Evolutionary conservation across 2,329 filamentous ascomycete species (phyloP).

Genomic region (Colletotrichum gigasporum): DNA sequence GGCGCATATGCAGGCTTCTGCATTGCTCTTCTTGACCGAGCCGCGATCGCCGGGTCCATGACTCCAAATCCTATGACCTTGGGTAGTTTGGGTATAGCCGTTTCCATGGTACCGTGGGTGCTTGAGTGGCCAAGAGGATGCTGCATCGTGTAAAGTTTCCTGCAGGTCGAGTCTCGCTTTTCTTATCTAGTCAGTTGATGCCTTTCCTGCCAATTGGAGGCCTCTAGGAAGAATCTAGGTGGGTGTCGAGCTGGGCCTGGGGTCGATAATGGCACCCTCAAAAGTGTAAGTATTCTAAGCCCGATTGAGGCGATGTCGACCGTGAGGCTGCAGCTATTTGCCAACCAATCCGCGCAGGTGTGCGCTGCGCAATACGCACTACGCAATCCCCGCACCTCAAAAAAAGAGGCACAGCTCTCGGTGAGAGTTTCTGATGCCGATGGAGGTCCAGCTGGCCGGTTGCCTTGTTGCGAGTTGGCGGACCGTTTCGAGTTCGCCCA

Average conservation of each 20-base stretch:
- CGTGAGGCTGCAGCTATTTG: constrained; percentile 14
- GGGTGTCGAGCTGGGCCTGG: neutral
- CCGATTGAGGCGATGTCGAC: constrained; percentile 5
- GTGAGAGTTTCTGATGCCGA: neutral
- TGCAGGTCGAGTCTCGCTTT: constrained; percentile 69
- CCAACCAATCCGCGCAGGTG: constrained; percentile 4
- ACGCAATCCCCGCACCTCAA: neutral
- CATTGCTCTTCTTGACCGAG: constrained; percentile 12
- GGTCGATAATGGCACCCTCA: neutral
- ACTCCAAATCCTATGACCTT: constrained; percentile 5
- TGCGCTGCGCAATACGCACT: neutral
- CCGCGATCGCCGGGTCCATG: neutral
- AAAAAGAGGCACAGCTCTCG: constrained; percentile 22
- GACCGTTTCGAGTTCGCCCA: neutral
- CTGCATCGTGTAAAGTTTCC: constrained; percentile 62
- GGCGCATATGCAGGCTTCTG: constrained; percentile 3
- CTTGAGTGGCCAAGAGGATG: neutral
- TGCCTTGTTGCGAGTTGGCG: constrained; percentile 20
- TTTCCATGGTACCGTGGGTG: neutral
- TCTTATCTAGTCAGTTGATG: constrained; percentile 8
- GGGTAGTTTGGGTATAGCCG: neutral
- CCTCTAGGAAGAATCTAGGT: neutral
- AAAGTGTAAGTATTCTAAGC: constrained; percentile 13
- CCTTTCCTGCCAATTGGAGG: constrained; percentile 9
- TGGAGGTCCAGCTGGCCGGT: neutral